Percentiles rank a stretch among this genome's conserved stretches.
Evolutionary conservation across 805 yeast genomes (phyloP).

Genomic region (Phaffomyces thermotolerans): DNA sequence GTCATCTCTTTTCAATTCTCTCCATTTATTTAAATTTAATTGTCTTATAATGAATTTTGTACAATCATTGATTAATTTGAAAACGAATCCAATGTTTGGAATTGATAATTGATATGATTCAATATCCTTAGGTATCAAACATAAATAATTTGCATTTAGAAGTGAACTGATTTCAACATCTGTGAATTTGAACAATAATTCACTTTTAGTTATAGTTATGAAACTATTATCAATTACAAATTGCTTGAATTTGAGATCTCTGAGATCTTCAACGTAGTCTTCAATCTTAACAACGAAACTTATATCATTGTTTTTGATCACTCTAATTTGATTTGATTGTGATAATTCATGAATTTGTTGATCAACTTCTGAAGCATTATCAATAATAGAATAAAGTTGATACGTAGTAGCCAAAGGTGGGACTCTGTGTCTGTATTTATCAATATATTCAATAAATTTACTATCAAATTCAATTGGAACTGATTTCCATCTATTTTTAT

Average conservation of each 20-base stretch:
- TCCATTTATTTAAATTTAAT: constrained; percentile 30
- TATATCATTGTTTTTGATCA: constrained; percentile 2
- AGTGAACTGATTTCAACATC: constrained; percentile 25
- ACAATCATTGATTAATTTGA: constrained; percentile 38
- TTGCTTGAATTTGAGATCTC: constrained; percentile 2
- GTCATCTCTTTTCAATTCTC: constrained; percentile 37
- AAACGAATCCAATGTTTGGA: constrained; percentile 44
- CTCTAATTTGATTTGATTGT: constrained; percentile 30
- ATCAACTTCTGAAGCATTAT: constrained; percentile 46
- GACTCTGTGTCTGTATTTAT: constrained; percentile 9
- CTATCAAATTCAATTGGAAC: constrained; percentile 12
- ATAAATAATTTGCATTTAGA: constrained; percentile 36
- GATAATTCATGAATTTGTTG: constrained; percentile 32
- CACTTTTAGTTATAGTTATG: not conserved
- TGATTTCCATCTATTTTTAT: constrained; percentile 12
- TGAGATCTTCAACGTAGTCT: constrained; percentile 10
- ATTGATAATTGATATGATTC: constrained; percentile 35
- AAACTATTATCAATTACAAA: constrained; percentile 1
- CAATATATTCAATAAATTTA: constrained; percentile 13
- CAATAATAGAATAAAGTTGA: constrained; percentile 43
- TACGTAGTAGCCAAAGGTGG: constrained; percentile 13
- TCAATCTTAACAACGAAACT: constrained; percentile 27
- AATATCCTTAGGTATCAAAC: constrained; percentile 34
- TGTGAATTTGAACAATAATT: constrained; percentile 5
- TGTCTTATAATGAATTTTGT: constrained; percentile 36